These are phyloP conservation scores for Fusarium begoniae DNA, from an alignment of 2,329 filamentous ascomycete species.

Conservation along the genomic window DNA sequence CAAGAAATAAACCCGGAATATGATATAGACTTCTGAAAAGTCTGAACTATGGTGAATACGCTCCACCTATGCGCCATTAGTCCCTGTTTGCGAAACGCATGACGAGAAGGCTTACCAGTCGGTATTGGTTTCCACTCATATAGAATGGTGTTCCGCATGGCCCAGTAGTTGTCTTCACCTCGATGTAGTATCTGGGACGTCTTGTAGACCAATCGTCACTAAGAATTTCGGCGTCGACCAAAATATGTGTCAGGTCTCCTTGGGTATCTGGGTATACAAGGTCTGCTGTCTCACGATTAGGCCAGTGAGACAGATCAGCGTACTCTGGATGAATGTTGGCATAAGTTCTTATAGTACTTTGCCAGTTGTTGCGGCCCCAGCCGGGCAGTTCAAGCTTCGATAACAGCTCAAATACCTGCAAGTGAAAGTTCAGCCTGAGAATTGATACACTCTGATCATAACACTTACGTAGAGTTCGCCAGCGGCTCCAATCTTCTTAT, in stretches of 20 bases:
- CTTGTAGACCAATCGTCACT: slow-evolving; percentile 21
- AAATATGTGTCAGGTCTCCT: slow-evolving; percentile 12
- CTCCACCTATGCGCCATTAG: background rate
- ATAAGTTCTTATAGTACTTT: slow-evolving; percentile 22
- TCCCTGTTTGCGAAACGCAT: fast-evolving
- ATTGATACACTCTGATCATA: no score
- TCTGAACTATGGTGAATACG: background rate
- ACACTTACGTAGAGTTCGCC: slow-evolving; percentile 39
- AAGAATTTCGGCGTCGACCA: slow-evolving; percentile 24
- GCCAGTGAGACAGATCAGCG: background rate
- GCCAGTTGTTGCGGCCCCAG: slow-evolving; percentile 23
- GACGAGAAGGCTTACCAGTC: background rate
- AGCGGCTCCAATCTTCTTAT: slow-evolving; percentile 38
- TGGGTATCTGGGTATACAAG: slow-evolving; percentile 16
- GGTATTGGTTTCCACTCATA: slow-evolving; percentile 6
- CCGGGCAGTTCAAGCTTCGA: slow-evolving; percentile 12
- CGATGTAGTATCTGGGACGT: slow-evolving; percentile 55
- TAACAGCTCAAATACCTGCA: slow-evolving; percentile 30
- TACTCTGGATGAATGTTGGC: slow-evolving; percentile 19
- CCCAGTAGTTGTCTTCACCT: slow-evolving; percentile 60
- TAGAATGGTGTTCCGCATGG: slow-evolving; percentile 29
- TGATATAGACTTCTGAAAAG: background rate
- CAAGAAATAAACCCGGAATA: slow-evolving; percentile 3
- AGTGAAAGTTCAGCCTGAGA: no score
- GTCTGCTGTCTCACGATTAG: slow-evolving; percentile 17